These are phyloP conservation scores for Melampsora abietis-canadensis DNA, from an alignment of 1,284 basidiomycete species.

Conservation along the genomic window DNA sequence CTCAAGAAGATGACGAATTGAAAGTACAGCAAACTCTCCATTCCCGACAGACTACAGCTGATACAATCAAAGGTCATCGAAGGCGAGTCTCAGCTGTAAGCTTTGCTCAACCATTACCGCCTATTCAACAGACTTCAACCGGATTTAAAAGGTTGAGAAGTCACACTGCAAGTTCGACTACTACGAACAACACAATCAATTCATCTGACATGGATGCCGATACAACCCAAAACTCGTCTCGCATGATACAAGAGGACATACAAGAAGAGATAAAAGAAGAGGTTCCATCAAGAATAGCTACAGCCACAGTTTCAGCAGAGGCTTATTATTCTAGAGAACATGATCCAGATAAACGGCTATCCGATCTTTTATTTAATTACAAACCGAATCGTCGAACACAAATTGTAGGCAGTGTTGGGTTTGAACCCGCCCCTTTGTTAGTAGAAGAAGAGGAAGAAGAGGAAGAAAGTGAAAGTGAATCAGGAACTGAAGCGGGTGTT, in stretches of 20 bases:
- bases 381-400: constrained; percentile 22
- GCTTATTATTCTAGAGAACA: constrained; percentile 26
- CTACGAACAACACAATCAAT: constrained; percentile 23
- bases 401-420: constrained; percentile 32
- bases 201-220: constrained; percentile 7
- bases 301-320: not conserved
- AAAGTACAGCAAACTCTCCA: not conserved
- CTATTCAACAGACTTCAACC: not conserved
- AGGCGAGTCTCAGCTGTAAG: constrained; percentile 22
- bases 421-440: constrained; percentile 27
- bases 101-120: constrained; percentile 14
- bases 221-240: not conserved
- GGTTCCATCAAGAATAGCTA: too few species aligned
- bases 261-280: not conserved
- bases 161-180: constrained; percentile 31
- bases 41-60: constrained; percentile 25
- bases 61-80: constrained; percentile 25
- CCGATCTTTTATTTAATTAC: constrained; percentile 28
- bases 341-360: constrained; percentile 42
- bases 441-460: constrained; percentile 35
- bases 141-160: not conserved
- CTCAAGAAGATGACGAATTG: too few species aligned
- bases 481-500: constrained; percentile 3
- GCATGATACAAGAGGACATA: not conserved
- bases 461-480: constrained; percentile 19